Base-by-base conservation (phyloP, 2,329 filamentous ascomycete species). In the Aspergillus sp. region DNA sequence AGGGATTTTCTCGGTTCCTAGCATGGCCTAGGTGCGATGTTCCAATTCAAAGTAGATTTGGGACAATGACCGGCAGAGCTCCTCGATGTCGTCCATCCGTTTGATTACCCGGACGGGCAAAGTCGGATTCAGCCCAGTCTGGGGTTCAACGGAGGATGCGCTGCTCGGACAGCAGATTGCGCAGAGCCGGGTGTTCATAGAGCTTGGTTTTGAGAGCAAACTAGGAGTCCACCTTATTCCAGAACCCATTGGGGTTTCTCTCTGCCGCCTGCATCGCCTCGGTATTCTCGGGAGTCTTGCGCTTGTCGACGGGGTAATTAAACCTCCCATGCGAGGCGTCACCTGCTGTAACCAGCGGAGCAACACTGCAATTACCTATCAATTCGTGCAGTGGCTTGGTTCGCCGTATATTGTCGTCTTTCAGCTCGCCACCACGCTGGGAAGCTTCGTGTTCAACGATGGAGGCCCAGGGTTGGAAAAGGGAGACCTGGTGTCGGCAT, bases 401-500 rank as follows among this genome's bases (percentile, higher is more conserved):
- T 33, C 9, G 7, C 30, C 6, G 10, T 12, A 5, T 7, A 3
- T 33, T n/a, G 30, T 33, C 30, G 10, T 7, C 30, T 7, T 33
- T 33, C 30, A 33, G 9, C 10, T 33, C 30, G 9, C 6, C 7
- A 13, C 3, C 4, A 10, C 30, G 30, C 30, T 3, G 13, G 30
- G 30, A 4, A 32, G 30, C 30, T 9, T 32, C 9, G 13, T 32
- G 59, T 5, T 73, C 67, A 41, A 74, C 76, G 0, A 53, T 62
- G 27, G 58, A 60, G 3, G 74, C 72, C 75, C 76, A 78, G 0
- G 76, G 76, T 41, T 74, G 71, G 51, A 72, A 79, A 1, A 71
- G 48, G 1, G 74, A 58, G 3, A 80, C 53, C 48, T 80, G 74
- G 4, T 61, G 60, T 6, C 70, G 23, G 43, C 73, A 74, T 49